Percentiles rank a stretch among this genome's conserved stretches.
Evolutionary conservation across 345 rosid genomes (phyloP).

Genomic region (Erucastrum elatum): DNA sequence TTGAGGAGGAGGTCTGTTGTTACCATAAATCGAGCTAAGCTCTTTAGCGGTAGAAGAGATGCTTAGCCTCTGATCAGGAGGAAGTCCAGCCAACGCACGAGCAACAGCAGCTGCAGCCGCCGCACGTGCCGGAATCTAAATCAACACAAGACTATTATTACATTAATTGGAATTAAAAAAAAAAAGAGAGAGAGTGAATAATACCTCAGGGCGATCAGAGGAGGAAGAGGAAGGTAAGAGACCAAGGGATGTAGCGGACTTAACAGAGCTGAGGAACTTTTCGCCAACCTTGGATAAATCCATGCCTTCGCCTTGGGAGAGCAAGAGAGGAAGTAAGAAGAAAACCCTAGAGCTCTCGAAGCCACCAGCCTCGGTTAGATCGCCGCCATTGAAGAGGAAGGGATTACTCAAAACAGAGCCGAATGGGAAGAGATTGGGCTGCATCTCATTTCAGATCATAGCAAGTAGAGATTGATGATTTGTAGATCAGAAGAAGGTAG

Average conservation of each 20-base stretch:
- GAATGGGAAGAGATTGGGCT: slow-evolving; percentile 73
- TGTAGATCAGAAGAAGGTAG: background rate
- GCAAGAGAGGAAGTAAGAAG: slow-evolving; percentile 75
- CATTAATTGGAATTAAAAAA: background rate
- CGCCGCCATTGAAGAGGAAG: slow-evolving; percentile 58
- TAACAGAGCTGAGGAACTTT: slow-evolving; percentile 86
- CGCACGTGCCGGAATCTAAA: slow-evolving; percentile 97
- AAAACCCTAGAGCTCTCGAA: slow-evolving; percentile 85
- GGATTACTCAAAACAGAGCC: slow-evolving; percentile 63
- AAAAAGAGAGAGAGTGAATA: background rate
- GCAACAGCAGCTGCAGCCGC: slow-evolving; percentile 99
- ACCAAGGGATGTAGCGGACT: slow-evolving; percentile 90
- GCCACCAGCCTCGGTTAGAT: slow-evolving; percentile 55
- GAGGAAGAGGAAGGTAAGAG: slow-evolving; percentile 58
- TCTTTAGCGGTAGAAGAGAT: slow-evolving; percentile 79
- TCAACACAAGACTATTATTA: no score
- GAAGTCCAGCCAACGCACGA: slow-evolving; percentile 83
- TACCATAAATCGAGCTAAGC: slow-evolving; percentile 75
- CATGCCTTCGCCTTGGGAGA: slow-evolving; percentile 77
- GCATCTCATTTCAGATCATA: slow-evolving; percentile 59
- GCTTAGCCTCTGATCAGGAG: slow-evolving; percentile 72
- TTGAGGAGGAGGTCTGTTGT: slow-evolving; percentile 56
- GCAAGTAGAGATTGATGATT: background rate
- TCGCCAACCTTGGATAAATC: slow-evolving; percentile 94
- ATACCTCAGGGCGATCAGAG: slow-evolving; percentile 93